Conservation (phyloP, 1,284 basidiomycete genomes). For the Apiotrichum mycotoxinovorans region DNA sequence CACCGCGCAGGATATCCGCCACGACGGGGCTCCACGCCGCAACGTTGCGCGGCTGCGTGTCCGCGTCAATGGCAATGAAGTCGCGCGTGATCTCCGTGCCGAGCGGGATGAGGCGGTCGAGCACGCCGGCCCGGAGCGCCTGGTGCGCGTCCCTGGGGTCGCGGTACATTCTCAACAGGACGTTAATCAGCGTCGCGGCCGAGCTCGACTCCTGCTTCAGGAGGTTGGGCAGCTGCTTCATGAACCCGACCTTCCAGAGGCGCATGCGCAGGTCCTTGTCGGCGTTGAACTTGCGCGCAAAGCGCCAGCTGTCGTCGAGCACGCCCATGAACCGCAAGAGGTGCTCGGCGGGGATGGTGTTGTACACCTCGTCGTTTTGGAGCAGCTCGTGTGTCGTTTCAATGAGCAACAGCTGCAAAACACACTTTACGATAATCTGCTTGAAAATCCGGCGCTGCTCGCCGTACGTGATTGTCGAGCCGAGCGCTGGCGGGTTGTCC, state of each 20-base stretch:
- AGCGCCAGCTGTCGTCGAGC: conserved; percentile 94
- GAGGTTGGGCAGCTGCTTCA: conserved; percentile 98
- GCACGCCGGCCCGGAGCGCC: conserved; percentile 73
- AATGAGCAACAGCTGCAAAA: conserved; percentile 91
- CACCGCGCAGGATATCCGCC: conserved; percentile 85
- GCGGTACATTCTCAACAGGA: conserved; percentile 88
- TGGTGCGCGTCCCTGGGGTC: conserved; percentile 84
- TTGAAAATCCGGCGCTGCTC: conserved; percentile 91
- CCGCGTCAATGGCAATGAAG: conserved; percentile 82
- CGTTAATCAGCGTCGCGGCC: conserved; percentile 89
- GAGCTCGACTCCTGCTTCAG: conserved; percentile 98
- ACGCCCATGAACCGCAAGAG: conserved; percentile 89
- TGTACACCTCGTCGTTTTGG: conserved; percentile 87
- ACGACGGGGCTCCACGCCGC: conserved; percentile 97
- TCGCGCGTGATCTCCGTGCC: conserved; percentile 87
- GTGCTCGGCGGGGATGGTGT: conserved; percentile 89
- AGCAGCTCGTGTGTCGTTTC: conserved; percentile 96
- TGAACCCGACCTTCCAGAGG: conserved; percentile 99
- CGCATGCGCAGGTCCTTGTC: conserved; percentile 95
- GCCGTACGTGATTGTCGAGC: conserved; percentile 34
- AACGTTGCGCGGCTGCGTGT: conserved; percentile 93
- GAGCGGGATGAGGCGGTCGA: conserved; percentile 86
- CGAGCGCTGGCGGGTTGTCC: conserved; percentile 27
- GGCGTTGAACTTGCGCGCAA: conserved; percentile 95
- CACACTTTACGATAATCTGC: conserved; percentile 99